These are phyloP conservation scores for Acrodontium crateriforme DNA, from an alignment of 2,329 filamentous ascomycete species.

Conservation along the genomic window DNA sequence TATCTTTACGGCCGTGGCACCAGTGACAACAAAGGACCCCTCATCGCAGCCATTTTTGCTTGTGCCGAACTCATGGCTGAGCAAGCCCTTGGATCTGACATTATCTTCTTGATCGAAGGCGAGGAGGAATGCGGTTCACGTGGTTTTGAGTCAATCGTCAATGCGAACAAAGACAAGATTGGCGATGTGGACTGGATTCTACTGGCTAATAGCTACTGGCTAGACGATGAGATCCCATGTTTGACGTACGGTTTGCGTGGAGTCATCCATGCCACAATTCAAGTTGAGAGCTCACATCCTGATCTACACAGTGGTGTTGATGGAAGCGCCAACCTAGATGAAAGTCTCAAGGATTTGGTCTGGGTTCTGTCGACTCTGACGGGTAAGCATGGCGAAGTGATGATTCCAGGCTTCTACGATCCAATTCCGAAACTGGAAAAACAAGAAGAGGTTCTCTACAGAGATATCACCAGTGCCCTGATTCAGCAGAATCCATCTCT, in stretches of 20 bases:
- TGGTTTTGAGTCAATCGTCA: conserved; percentile 75
- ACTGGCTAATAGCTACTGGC: conserved; percentile 95
- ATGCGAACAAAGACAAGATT: conserved; percentile 67
- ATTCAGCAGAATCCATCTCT: conserved; percentile 56
- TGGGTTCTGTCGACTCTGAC: conserved; percentile 71
- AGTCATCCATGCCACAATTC: conserved; percentile 83
- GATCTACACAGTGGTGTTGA: conserved; percentile 97
- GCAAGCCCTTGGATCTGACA: conserved; percentile 72
- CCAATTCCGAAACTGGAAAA: conserved; percentile 60
- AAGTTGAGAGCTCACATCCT: conserved; percentile 71
- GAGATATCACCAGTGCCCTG: conserved; percentile 67
- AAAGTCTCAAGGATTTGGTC: conserved; percentile 83
- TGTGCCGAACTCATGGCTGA: conserved; percentile 77
- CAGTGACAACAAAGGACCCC: conserved; percentile 93
- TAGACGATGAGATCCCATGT: conserved; percentile 90
- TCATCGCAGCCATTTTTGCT: conserved; percentile 85
- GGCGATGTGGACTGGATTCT: conserved; percentile 89
- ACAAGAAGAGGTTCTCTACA: conserved; percentile 67
- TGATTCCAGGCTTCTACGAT: conserved; percentile 81
- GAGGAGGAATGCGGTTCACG: conserved; percentile 92
- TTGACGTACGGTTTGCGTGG: conserved; percentile 88
- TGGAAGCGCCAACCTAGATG: conserved; percentile 76
- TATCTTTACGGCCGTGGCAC: conserved; percentile 94
- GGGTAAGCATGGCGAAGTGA: conserved; percentile 63
- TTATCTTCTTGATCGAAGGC: conserved; percentile 89